These are phyloP conservation scores for Quercus mongolica DNA, from an alignment of 306 rosid species.

Conservation along the genomic window DNA sequence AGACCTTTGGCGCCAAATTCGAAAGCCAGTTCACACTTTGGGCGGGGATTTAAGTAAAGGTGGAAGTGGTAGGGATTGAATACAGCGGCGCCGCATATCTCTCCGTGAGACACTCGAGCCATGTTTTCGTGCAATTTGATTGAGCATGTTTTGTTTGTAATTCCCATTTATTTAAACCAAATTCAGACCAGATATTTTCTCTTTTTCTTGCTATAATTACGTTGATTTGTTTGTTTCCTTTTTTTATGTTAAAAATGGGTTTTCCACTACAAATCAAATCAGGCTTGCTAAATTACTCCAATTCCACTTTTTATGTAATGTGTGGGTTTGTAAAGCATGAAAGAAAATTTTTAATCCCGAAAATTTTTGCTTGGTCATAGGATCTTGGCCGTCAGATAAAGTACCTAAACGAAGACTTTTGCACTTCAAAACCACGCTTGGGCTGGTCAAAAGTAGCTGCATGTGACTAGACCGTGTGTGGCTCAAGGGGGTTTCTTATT, in stretches of 20 bases:
- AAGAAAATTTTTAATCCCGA: neutral
- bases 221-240: neutral
- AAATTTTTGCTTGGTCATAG: neutral
- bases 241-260: neutral
- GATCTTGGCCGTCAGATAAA: neutral
- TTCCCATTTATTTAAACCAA: neutral
- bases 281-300: neutral
- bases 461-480: neutral
- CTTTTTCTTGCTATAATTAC: neutral
- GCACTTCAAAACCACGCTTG: neutral
- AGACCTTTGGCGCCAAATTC: slow-evolving; percentile 44
- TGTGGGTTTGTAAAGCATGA: neutral
- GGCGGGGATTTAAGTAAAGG: neutral
- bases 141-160: slow-evolving; percentile 16
- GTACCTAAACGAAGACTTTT: neutral
- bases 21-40: slow-evolving; percentile 3
- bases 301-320: neutral
- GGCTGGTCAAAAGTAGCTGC: neutral
- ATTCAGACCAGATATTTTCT: neutral
- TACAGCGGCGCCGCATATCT: slow-evolving; percentile 40
- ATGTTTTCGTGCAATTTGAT: slow-evolving; percentile 30
- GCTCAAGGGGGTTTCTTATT: neutral
- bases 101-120: slow-evolving; percentile 35
- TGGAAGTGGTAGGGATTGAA: neutral
- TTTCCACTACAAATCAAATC: neutral